phyloP scores from a whole-genome alignment of 441 rosid species.

The Melastoma candidum region DNA sequence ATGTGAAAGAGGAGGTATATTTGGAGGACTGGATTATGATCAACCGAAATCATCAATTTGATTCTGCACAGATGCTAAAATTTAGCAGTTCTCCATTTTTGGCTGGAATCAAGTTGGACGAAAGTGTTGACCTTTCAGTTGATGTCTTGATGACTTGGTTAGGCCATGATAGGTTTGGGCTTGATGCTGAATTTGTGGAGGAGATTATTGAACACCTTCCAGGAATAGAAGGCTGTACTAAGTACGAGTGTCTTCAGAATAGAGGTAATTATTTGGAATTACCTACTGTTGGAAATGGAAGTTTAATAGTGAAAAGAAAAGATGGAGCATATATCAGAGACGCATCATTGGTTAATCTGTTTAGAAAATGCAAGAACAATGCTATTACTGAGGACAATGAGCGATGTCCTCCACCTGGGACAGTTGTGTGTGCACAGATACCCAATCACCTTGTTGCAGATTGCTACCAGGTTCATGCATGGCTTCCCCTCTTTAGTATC shows the following conservation, averaged over 20 bases:
- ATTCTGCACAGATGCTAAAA: slow-evolving; percentile 37
- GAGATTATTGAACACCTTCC: slow-evolving; percentile 85
- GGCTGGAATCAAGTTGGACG: slow-evolving; percentile 26
- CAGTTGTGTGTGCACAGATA: slow-evolving; percentile 51
- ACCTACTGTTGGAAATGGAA: slow-evolving; percentile 60
- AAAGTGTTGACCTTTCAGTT: slow-evolving; percentile 29
- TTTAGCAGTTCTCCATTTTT: slow-evolving; percentile 50
- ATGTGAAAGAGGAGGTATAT: slow-evolving; percentile 34
- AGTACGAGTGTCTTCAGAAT: slow-evolving; percentile 47
- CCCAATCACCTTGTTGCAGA: slow-evolving; percentile 82
- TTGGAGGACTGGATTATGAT: slow-evolving; percentile 28
- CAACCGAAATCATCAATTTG: slow-evolving; percentile 29
- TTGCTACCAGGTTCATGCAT: slow-evolving; percentile 66
- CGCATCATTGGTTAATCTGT: slow-evolving; percentile 28
- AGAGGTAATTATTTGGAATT: slow-evolving; percentile 38
- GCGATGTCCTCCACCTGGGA: slow-evolving; percentile 56
- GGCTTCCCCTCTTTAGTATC: slow-evolving; percentile 6
- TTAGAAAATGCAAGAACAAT: slow-evolving; percentile 40
- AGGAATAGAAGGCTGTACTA: slow-evolving; percentile 54
- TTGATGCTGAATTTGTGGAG: slow-evolving; percentile 86
- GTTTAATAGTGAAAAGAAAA: slow-evolving; percentile 40
- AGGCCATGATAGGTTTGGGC: slow-evolving; percentile 84
- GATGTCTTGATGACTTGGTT: slow-evolving; percentile 62
- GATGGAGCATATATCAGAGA: slow-evolving; percentile 26
- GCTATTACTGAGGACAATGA: slow-evolving; percentile 29